Base-by-base conservation (phyloP, 306 rosid species). In the Cyclanthera cordifolia region DNA sequence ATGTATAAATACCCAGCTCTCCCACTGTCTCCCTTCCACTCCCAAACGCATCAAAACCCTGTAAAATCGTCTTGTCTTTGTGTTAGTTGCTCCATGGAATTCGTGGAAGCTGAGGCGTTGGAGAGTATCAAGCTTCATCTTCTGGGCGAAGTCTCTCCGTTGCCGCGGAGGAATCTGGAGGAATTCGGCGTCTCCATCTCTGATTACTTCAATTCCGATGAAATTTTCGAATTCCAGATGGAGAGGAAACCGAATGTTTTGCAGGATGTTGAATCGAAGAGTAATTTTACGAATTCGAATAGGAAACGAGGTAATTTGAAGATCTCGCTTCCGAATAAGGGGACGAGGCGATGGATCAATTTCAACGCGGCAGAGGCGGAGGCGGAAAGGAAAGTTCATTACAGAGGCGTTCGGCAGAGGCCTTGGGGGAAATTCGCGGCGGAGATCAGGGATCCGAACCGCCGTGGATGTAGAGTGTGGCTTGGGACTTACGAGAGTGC, bases 351-450 rank as follows among this genome's bases (percentile, higher is more conserved):
- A 43, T 85, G 85, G 90, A 37, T 37, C 43, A 37, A 37, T 37
- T 37, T 37, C 43, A 11, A 37, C 11, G 43, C 43, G 43, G 43
- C 41, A 9, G 41, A 7, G 41, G 4, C 32, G 11, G 43, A 25
- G 3, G 73, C 73, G 46, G 77, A 13, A 50, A 58, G 28, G 51
- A 52, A 11, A 48, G 58, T 53, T 53, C 81, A 73, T 57, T 78
- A 87, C 75, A 72, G 94, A 79, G 94, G 94, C 0, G 94, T 87
- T 23, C 83, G 94, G 2, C 90, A 71, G 23, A 72, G 94, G 72
- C 94, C 94, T 2, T 87, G 94, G 94, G 94, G 94, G 0, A 87
- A 87, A 24, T 87, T 57, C 75, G 94, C 94, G 0, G 86, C 94
- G 1, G 94, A 87, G 79, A 87, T 87, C 50, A 82, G 90, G 2